phyloP scores from a whole-genome alignment of 2,329 filamentous ascomycete genomes.

The Thielaviopsis cerberus region DNA sequence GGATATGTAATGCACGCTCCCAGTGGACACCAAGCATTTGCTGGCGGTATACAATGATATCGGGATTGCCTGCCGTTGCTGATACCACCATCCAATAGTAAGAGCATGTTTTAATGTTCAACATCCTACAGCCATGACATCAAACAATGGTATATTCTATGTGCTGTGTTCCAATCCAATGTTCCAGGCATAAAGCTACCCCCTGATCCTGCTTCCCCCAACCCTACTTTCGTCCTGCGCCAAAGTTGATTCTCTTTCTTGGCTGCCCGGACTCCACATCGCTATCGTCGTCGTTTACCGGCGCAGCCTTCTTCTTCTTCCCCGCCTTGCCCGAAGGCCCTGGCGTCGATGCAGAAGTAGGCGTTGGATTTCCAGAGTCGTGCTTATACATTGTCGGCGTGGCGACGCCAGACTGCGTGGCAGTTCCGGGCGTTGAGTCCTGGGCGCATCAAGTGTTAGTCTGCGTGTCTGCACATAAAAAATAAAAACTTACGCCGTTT shows the following conservation, averaged over 20 bases:
- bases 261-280: constrained; percentile 34
- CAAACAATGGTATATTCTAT: too few relatives aligned
- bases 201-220: too few relatives aligned
- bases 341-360: constrained; percentile 33
- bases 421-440: constrained; percentile 27
- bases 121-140: too few relatives aligned
- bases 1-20: too few relatives aligned
- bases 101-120: too few relatives aligned
- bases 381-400: constrained; percentile 35
- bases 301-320: constrained; percentile 36
- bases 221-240: constrained; percentile 29
- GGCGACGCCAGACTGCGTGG: constrained; percentile 28
- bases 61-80: too few relatives aligned
- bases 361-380: constrained; percentile 18
- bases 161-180: too few relatives aligned
- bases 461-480: constrained; percentile 4
- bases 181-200: too few relatives aligned
- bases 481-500: constrained; percentile 18
- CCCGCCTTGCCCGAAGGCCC: constrained; percentile 32
- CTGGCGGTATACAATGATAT: too few relatives aligned
- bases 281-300: constrained; percentile 33
- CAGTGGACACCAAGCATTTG: too few relatives aligned
- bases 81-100: too few relatives aligned
- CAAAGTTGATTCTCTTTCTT: constrained; percentile 41
- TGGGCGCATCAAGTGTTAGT: too few relatives aligned